Evolutionary conservation across 2,329 filamentous ascomycete genomes (phyloP).

Genomic region (Chaetomiaceae sp.): DNA sequence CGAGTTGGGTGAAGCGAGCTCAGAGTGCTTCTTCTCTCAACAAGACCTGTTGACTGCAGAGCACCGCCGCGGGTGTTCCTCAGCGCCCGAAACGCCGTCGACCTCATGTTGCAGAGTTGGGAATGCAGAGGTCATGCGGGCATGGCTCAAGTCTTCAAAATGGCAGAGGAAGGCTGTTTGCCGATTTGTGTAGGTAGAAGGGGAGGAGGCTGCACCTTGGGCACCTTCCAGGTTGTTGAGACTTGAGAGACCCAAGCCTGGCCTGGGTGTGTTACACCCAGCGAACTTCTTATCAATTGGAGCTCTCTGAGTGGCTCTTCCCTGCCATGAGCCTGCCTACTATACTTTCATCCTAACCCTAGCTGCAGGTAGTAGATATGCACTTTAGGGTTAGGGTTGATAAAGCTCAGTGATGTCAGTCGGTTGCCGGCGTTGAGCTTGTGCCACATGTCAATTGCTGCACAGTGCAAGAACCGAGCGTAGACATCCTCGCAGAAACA

Average conservation of each 20-base stretch:
- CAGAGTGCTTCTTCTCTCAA: conserved; percentile 1
- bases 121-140: conserved; percentile 1
- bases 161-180: background rate
- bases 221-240: too few relatives aligned
- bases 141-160: conserved; percentile 3
- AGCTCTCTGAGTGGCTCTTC: too few relatives aligned
- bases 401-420: conserved; percentile 15
- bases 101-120: conserved; percentile 18
- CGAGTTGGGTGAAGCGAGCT: too few relatives aligned
- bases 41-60: conserved; percentile 1
- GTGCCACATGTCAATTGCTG: conserved; percentile 16
- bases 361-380: background rate
- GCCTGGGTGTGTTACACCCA: too few relatives aligned
- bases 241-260: too few relatives aligned
- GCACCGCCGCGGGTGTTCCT: conserved; percentile 11
- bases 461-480: background rate
- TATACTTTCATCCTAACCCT: too few relatives aligned
- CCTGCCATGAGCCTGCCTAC: too few relatives aligned
- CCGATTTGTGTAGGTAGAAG: background rate
- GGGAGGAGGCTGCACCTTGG: too few relatives aligned
- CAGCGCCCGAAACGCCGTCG: conserved; percentile 17
- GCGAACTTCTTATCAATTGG: too few relatives aligned
- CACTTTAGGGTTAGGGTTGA: conserved; percentile 18
- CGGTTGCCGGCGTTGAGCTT: conserved; percentile 6
- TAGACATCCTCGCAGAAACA: background rate